These are phyloP conservation scores for Tetrahymena thermophila DNA, from an alignment of 73 alveolate genomes.

Conservation along the genomic window DNA sequence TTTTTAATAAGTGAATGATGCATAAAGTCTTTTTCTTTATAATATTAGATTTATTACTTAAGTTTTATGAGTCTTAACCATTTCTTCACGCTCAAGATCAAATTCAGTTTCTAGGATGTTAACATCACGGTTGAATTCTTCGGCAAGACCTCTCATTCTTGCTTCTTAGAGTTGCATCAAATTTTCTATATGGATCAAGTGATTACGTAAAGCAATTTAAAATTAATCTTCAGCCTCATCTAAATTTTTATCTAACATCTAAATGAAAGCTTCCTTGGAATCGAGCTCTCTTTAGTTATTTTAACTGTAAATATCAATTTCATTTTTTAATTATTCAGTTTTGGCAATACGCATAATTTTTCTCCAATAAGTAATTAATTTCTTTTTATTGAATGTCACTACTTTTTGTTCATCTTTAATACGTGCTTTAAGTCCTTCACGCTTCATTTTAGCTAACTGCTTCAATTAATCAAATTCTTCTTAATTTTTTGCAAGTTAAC, in stretches of 20 bases:
- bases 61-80: slow-evolving; percentile 76
- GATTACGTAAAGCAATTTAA: slow-evolving; percentile 94
- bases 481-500: slow-evolving; percentile 32
- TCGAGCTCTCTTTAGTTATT: slow-evolving; percentile 97
- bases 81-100: slow-evolving; percentile 84
- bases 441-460: slow-evolving; percentile 51
- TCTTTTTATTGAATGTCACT: slow-evolving; percentile 86
- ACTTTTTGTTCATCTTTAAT: slow-evolving; percentile 69
- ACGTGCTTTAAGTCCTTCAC: slow-evolving; percentile 55
- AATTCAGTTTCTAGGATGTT: slow-evolving; percentile 83
- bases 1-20: background rate
- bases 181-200: slow-evolving; percentile 87
- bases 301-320: slow-evolving; percentile 86
- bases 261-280: slow-evolving; percentile 96
- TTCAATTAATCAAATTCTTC: slow-evolving; percentile 62
- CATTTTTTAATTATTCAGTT: slow-evolving; percentile 91
- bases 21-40: no score
- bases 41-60: slow-evolving; percentile 42
- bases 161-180: slow-evolving; percentile 77
- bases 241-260: slow-evolving; percentile 94
- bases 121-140: slow-evolving; percentile 91
- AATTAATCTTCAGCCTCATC: slow-evolving; percentile 98
- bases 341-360: slow-evolving; percentile 96
- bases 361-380: slow-evolving; percentile 94
- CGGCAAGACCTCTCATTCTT: slow-evolving; percentile 88